Percentiles rank a stretch among this genome's conserved stretches.
Conservation (phyloP, 2,329 filamentous ascomycete genomes). For the Trichoderma sp. region DNA sequence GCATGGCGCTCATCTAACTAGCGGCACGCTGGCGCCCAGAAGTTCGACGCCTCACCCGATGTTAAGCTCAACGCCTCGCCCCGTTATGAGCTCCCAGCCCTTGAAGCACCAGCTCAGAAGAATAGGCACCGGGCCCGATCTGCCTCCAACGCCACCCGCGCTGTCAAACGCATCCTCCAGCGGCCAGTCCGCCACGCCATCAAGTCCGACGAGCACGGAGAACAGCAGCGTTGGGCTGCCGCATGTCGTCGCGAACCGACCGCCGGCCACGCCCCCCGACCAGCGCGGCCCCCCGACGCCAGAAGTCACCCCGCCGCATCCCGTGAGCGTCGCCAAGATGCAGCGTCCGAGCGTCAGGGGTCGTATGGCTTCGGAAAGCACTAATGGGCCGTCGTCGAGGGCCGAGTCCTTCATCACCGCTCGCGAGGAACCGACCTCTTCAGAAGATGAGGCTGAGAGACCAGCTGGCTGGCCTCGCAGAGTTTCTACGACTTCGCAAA, state of each 20-base stretch:
- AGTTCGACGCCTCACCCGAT: constrained; percentile 37
- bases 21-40: constrained; percentile 35
- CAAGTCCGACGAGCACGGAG: constrained; percentile 45
- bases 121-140: constrained; percentile 49
- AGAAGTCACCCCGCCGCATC: constrained; percentile 71
- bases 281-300: constrained; percentile 72
- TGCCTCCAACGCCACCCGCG: constrained; percentile 64
- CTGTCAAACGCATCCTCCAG: constrained; percentile 61
- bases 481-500: constrained; percentile 48
- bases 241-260: constrained; percentile 42
- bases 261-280: constrained; percentile 63
- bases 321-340: constrained; percentile 44
- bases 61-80: not conserved
- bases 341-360: constrained; percentile 52
- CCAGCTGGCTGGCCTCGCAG: constrained; percentile 45
- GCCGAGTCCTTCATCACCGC: constrained; percentile 74
- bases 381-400: constrained; percentile 57
- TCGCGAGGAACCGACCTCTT: constrained; percentile 63
- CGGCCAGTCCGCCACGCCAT: constrained; percentile 47
- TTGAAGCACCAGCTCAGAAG: constrained; percentile 47
- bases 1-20: constrained; percentile 31
- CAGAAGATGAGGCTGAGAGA: constrained; percentile 58
- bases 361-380: constrained; percentile 54
- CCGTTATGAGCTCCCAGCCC: constrained; percentile 41
- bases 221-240: constrained; percentile 43